Evolutionary conservation across 2,329 filamentous ascomycete species (phyloP).

Genomic region (Emmonsia crescens): DNA sequence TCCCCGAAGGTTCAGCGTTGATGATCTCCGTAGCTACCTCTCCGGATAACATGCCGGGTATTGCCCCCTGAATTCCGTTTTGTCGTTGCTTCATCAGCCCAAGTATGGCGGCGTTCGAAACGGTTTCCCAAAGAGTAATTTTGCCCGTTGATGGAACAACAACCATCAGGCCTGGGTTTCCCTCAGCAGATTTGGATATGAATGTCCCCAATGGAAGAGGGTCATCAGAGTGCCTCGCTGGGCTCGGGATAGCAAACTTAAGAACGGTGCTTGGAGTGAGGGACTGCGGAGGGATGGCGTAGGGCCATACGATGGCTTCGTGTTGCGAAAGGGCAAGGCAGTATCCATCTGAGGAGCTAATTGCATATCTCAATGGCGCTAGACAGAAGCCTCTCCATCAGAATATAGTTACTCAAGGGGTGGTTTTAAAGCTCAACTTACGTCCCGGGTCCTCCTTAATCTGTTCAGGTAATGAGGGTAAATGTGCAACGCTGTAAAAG

Average conservation of each 20-base stretch:
- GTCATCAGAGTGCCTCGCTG: conserved; percentile 55
- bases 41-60: conserved; percentile 64
- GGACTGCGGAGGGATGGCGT: conserved; percentile 43
- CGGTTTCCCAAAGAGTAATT: conserved; percentile 90
- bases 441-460: conserved; percentile 56
- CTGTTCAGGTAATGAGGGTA: conserved; percentile 70
- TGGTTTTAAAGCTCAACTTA: conserved; percentile 22
- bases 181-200: conserved; percentile 65
- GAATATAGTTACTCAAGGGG: conserved; percentile 7
- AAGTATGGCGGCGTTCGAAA: conserved; percentile 75
- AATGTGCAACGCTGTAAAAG: conserved; percentile 74
- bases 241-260: conserved; percentile 66
- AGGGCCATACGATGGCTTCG: conserved; percentile 84
- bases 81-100: conserved; percentile 74
- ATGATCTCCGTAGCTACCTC: conserved; percentile 69
- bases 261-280: conserved; percentile 57
- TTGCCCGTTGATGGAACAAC: conserved; percentile 75
- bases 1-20: conserved; percentile 77
- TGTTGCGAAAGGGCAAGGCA: conserved; percentile 71
- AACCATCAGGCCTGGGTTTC: conserved; percentile 75
- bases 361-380: conserved; percentile 56
- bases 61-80: conserved; percentile 63
- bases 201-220: conserved; percentile 73
- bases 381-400: conserved; percentile 2
- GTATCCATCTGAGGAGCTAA: conserved; percentile 56